phyloP scores from a whole-genome alignment of 257 asterid genomes.

The Penstemon eatonii region DNA sequence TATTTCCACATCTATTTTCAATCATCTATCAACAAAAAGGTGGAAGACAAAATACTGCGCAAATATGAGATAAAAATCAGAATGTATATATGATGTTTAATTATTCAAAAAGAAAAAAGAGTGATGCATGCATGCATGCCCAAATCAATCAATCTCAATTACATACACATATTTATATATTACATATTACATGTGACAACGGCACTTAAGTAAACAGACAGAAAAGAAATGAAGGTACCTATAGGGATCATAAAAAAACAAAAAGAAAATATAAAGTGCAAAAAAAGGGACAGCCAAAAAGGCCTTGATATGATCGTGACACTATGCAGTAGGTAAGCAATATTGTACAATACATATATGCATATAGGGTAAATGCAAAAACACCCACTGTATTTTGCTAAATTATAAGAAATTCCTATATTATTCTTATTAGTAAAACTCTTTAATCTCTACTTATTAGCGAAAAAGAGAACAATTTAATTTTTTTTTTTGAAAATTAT shows the following conservation, averaged over 20 bases:
- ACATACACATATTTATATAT: not conserved
- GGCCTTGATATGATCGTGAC: constrained; percentile 56
- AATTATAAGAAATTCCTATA: no score
- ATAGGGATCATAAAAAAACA: constrained; percentile 27
- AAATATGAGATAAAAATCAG: constrained; percentile 20
- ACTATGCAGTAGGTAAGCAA: constrained; percentile 44
- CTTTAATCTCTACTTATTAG: no score
- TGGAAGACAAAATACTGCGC: constrained; percentile 29
- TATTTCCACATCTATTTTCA: constrained; percentile 35
- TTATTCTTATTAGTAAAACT: no score
- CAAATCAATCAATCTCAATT: constrained; percentile 38
- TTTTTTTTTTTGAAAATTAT: no score
- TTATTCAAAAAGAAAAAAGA: constrained; percentile 30
- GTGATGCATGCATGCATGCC: constrained; percentile 53
- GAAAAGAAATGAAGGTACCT: not conserved
- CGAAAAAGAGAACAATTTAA: no score
- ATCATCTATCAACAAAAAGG: constrained; percentile 36
- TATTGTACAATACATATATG: constrained; percentile 1
- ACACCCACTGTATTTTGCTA: no score
- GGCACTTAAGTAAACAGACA: constrained; percentile 15
- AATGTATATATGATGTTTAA: constrained; percentile 14
- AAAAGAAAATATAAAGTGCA: constrained; percentile 11
- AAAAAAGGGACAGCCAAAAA: constrained; percentile 30
- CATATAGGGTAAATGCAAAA: not conserved
- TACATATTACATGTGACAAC: no score